Evolutionary conservation across 306 rosid genomes (phyloP).

Genomic region (Hippophae tibetana): DNA sequence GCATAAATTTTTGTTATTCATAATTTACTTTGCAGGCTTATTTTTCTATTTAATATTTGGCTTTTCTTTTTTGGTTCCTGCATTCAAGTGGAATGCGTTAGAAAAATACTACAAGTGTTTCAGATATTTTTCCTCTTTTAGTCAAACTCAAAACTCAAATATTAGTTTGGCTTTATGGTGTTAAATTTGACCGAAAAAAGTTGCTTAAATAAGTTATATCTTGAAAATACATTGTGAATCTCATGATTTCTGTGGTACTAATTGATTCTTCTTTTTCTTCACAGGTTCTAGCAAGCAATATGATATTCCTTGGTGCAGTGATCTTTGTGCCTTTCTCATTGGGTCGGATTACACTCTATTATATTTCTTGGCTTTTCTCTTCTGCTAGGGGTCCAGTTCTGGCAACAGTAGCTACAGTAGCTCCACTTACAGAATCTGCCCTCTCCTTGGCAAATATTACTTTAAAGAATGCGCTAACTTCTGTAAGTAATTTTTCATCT

Average conservation of each 20-base stretch:
- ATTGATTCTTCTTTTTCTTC: conserved; percentile 16
- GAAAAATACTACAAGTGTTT: too few species aligned
- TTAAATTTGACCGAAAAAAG: too few species aligned
- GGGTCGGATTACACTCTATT: conserved; percentile 77
- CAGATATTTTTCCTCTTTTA: too few species aligned
- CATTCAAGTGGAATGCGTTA: too few species aligned
- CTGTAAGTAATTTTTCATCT: conserved; percentile 63
- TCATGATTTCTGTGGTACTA: neutral
- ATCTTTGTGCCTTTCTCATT: conserved; percentile 87
- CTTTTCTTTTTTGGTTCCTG: neutral
- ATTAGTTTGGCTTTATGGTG: too few species aligned
- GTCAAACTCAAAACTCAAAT: too few species aligned
- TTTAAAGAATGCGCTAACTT: conserved; percentile 71
- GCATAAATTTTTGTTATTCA: neutral
- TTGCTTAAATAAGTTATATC: too few species aligned
- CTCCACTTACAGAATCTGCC: conserved; percentile 72
- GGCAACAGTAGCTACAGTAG: conserved; percentile 42
- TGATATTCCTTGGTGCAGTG: conserved; percentile 96
- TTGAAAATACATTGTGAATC: too few species aligned
- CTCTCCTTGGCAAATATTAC: conserved; percentile 82
- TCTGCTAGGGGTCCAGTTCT: conserved; percentile 58
- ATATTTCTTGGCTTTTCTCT: conserved; percentile 69
- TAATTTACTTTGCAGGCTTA: neutral
- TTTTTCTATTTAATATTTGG: neutral
- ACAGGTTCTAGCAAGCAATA: conserved; percentile 97